Percentiles rank a stretch among this genome's conserved stretches.
These are phyloP conservation scores for Naganishia sp. DNA, from an alignment of 1,284 basidiomycete species.

Conservation along the genomic window DNA sequence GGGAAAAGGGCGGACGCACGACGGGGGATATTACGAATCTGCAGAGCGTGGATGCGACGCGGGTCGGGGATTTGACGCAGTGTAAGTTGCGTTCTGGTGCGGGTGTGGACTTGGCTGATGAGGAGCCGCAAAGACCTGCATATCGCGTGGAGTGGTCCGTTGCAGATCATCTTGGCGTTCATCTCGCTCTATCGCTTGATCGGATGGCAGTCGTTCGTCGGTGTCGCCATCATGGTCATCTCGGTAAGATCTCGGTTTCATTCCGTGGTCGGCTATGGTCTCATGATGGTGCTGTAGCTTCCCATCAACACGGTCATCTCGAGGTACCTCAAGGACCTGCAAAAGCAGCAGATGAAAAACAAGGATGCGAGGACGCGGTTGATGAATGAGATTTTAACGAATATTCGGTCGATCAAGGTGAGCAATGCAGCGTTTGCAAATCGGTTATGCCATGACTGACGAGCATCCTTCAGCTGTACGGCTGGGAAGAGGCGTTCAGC, in stretches of 20 bases:
- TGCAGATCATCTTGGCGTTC: slow-evolving; percentile 62
- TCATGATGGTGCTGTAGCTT: slow-evolving; percentile 32
- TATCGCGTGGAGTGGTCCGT: slow-evolving; percentile 57
- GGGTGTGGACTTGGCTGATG: slow-evolving; percentile 57
- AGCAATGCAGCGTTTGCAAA: slow-evolving; percentile 2
- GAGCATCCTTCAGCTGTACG: slow-evolving; percentile 44
- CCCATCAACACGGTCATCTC: slow-evolving; percentile 81
- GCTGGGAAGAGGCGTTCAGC: slow-evolving; percentile 77
- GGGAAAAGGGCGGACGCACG: slow-evolving; percentile 70
- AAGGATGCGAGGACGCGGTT: slow-evolving; percentile 60
- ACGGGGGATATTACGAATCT: slow-evolving; percentile 93
- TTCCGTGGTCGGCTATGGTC: neutral
- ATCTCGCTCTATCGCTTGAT: slow-evolving; percentile 83
- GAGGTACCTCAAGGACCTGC: slow-evolving; percentile 72
- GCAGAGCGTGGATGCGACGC: slow-evolving; percentile 78
- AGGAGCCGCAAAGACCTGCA: slow-evolving; percentile 46
- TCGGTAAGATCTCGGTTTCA: slow-evolving; percentile 48
- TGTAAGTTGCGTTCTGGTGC: slow-evolving; percentile 44
- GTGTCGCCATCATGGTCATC: slow-evolving; percentile 86
- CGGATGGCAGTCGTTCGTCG: slow-evolving; percentile 89
- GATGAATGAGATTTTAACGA: slow-evolving; percentile 68
- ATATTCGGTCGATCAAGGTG: slow-evolving; percentile 79
- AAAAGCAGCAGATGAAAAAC: slow-evolving; percentile 88
- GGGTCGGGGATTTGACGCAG: slow-evolving; percentile 83
- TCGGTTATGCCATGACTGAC: neutral